Evolutionary conservation across 2,329 filamentous ascomycete species (phyloP).

Genomic region (Colletotrichum lini): DNA sequence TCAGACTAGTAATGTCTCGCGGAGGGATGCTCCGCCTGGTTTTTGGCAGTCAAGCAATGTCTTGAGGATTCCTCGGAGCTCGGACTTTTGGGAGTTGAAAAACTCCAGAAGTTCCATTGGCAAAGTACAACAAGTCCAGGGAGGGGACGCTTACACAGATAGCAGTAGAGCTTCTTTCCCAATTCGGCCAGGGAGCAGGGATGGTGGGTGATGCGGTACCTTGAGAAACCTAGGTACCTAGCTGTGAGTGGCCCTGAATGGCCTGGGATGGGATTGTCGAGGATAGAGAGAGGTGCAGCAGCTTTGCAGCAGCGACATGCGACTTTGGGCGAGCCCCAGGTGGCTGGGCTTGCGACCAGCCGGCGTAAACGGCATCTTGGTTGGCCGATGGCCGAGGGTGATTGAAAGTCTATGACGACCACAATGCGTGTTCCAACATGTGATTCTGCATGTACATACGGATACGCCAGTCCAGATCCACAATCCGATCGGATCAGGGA

Average conservation of each 20-base stretch:
- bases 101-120: slow-evolving; percentile 18
- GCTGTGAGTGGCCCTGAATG: neutral
- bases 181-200: slow-evolving; percentile 23
- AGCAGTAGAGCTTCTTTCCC: slow-evolving; percentile 36
- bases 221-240: neutral
- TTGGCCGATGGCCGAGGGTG: slow-evolving; percentile 25
- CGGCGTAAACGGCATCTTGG: neutral
- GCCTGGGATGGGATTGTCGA: slow-evolving; percentile 12
- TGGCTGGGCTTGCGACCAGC: neutral
- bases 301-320: neutral
- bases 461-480: slow-evolving; percentile 13
- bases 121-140: neutral
- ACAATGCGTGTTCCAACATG: slow-evolving; percentile 32
- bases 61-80: slow-evolving; percentile 16
- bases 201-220: neutral
- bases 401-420: slow-evolving; percentile 40
- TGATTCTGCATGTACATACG: slow-evolving; percentile 14
- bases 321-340: neutral
- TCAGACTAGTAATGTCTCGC: slow-evolving; percentile 11
- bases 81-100: slow-evolving; percentile 19
- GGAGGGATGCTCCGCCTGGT: slow-evolving; percentile 18
- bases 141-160: slow-evolving; percentile 4
- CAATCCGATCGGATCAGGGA: slow-evolving; percentile 10
- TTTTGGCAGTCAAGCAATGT: neutral
- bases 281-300: slow-evolving; percentile 13